Evolutionary conservation across 2,329 filamentous ascomycete genomes (phyloP).

Genomic region (Pseudohalonectria lignicola): DNA sequence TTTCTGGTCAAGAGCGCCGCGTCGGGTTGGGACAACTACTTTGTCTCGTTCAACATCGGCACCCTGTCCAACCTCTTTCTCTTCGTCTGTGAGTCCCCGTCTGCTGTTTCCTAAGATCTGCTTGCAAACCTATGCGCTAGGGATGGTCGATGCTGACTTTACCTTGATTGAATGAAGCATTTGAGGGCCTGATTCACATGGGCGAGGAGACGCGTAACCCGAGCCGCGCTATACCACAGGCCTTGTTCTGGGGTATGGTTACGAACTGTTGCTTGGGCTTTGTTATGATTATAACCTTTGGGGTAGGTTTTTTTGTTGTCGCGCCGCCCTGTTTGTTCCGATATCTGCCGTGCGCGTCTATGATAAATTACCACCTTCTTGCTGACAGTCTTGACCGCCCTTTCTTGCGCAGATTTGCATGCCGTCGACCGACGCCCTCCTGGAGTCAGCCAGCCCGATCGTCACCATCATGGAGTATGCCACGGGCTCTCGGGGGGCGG

Average conservation of each 20-base stretch:
- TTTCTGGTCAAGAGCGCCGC: slow-evolving; percentile 13
- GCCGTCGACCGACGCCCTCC: slow-evolving; percentile 21
- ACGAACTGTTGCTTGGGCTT: slow-evolving; percentile 29
- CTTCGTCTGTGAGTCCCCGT: slow-evolving; percentile 12
- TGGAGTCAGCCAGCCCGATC: slow-evolving; percentile 24
- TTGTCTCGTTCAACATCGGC: slow-evolving; percentile 20
- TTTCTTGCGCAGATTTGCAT: slow-evolving; percentile 24
- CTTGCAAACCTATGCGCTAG: too few relatives aligned
- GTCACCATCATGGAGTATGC: slow-evolving; percentile 31
- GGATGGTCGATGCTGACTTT: too few relatives aligned
- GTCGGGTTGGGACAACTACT: slow-evolving; percentile 18
- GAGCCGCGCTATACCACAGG: slow-evolving; percentile 31
- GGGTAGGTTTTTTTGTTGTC: background rate
- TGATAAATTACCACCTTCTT: too few relatives aligned
- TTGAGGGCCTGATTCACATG: slow-evolving; percentile 36
- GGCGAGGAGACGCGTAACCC: slow-evolving; percentile 31
- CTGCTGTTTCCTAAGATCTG: too few relatives aligned
- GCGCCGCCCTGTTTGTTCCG: too few relatives aligned
- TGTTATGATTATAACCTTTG: slow-evolving; percentile 24
- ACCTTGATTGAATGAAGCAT: slow-evolving; percentile 18
- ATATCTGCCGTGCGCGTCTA: too few relatives aligned
- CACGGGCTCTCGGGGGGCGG: slow-evolving; percentile 25
- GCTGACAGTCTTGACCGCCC: too few relatives aligned
- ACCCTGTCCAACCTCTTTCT: slow-evolving; percentile 20
- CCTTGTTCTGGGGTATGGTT: slow-evolving; percentile 29